Percentiles rank a stretch among this genome's conserved stretches.
phyloP scores from a whole-genome alignment of 2,329 filamentous ascomycete genomes.

The Aureobasidium musti region DNA sequence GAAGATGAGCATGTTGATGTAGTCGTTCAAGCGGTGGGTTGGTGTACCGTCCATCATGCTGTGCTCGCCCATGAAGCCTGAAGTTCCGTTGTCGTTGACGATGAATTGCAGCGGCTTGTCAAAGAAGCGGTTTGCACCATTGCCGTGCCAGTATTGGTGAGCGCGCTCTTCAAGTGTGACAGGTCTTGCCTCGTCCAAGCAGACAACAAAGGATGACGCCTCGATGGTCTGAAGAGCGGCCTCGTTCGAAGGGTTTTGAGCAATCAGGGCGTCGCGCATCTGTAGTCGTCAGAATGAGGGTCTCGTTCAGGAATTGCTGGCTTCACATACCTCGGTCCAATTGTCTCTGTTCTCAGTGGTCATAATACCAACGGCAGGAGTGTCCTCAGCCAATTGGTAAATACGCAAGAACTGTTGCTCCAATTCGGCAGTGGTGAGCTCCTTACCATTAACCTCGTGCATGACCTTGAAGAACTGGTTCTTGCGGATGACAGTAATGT shows the following conservation, averaged over 20 bases:
- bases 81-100: conserved; percentile 94
- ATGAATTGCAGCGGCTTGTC: conserved; percentile 99
- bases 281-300: conserved; percentile 25
- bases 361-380: conserved; percentile 75
- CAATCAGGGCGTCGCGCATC: conserved; percentile 70
- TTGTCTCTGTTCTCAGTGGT: conserved; percentile 92
- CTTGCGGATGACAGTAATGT: conserved; percentile 88
- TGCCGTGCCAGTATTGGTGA: conserved; percentile 97
- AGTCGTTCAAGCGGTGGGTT: conserved; percentile 95
- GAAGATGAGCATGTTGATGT: conserved; percentile 87
- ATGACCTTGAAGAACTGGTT: conserved; percentile 96
- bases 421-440: conserved; percentile 85
- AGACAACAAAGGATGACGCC: conserved; percentile 85
- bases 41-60: conserved; percentile 99
- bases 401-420: conserved; percentile 85
- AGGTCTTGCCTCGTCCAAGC: conserved; percentile 86
- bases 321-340: conserved; percentile 69
- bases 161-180: conserved; percentile 95
- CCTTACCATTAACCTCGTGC: conserved; percentile 77
- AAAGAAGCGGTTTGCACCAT: conserved; percentile 93
- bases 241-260: conserved; percentile 76
- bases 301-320: background rate
- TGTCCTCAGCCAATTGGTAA: conserved; percentile 73
- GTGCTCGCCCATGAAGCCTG: conserved; percentile 97
- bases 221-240: conserved; percentile 78